Evolutionary conservation across 2,329 filamentous ascomycete species (phyloP).

Genomic region (Fusarium succisae): DNA sequence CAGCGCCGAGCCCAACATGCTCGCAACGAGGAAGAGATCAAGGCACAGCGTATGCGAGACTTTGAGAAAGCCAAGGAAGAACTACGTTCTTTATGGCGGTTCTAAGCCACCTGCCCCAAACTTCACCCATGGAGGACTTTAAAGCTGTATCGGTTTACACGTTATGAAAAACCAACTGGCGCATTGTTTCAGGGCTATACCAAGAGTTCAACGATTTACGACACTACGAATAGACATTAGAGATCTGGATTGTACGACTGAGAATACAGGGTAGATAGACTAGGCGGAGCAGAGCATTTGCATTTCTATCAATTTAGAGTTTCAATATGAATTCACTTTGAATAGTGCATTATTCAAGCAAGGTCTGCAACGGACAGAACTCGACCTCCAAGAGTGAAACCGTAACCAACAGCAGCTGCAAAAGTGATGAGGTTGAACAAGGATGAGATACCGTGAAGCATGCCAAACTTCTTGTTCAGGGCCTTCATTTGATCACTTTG

Average conservation of each 20-base stretch:
- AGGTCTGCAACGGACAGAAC: constrained; percentile 56
- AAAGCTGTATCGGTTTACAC: not conserved
- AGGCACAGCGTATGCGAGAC: constrained; percentile 50
- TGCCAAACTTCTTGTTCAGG: constrained; percentile 81
- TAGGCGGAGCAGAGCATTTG: constrained; percentile 9
- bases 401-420: constrained; percentile 78
- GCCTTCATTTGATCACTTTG: constrained; percentile 86
- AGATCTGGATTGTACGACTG: constrained; percentile 6
- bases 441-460: constrained; percentile 83
- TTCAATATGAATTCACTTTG: constrained; percentile 3
- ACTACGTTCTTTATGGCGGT: constrained; percentile 49
- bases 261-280: not conserved
- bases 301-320: constrained; percentile 23
- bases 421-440: constrained; percentile 80
- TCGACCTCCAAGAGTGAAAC: constrained; percentile 74
- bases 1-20: constrained; percentile 40
- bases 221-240: constrained; percentile 33
- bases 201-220: constrained; percentile 35
- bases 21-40: constrained; percentile 40
- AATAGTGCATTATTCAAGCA: constrained; percentile 21
- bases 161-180: constrained; percentile 18
- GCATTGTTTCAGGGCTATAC: constrained; percentile 36
- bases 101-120: not conserved
- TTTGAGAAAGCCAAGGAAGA: constrained; percentile 60
- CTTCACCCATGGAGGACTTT: not conserved